phyloP scores from a whole-genome alignment of 1,284 basidiomycete species.

The Heterobasidion annosum region DNA sequence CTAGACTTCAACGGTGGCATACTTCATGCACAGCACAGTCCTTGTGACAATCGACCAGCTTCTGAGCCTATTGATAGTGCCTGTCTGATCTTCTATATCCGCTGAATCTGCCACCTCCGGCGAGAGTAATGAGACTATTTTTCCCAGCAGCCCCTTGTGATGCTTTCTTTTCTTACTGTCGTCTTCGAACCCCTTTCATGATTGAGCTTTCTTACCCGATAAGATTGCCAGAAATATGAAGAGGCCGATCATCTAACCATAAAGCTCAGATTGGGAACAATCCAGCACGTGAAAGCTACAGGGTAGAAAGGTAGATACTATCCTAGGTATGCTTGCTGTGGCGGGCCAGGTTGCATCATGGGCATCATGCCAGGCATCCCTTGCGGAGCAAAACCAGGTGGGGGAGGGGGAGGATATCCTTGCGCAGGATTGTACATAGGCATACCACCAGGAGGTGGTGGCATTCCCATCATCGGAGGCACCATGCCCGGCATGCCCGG shows the following conservation, averaged over 20 bases:
- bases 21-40: background rate
- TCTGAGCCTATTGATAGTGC: background rate
- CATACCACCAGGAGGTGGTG: slow-evolving; percentile 6
- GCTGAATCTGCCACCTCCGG: background rate
- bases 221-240: no score
- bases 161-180: no score
- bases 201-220: no score
- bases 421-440: slow-evolving; percentile 31
- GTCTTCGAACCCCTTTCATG: no score
- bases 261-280: no score
- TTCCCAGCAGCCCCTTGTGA: no score
- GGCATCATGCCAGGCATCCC: slow-evolving; percentile 23
- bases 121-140: no score
- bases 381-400: slow-evolving; percentile 43
- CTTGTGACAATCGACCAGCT: background rate
- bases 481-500: slow-evolving; percentile 36
- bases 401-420: slow-evolving; percentile 49
- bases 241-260: no score
- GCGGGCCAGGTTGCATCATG: slow-evolving; percentile 18
- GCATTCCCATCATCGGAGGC: slow-evolving; percentile 27
- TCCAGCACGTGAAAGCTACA: background rate
- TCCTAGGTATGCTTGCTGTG: slow-evolving; percentile 12
- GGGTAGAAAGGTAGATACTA: slow-evolving; percentile 1
- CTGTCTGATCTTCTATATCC: background rate
- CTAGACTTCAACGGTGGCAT: background rate